Conservation (phyloP, 1,139 yeast species). For the Meyerozyma smithsonii region DNA sequence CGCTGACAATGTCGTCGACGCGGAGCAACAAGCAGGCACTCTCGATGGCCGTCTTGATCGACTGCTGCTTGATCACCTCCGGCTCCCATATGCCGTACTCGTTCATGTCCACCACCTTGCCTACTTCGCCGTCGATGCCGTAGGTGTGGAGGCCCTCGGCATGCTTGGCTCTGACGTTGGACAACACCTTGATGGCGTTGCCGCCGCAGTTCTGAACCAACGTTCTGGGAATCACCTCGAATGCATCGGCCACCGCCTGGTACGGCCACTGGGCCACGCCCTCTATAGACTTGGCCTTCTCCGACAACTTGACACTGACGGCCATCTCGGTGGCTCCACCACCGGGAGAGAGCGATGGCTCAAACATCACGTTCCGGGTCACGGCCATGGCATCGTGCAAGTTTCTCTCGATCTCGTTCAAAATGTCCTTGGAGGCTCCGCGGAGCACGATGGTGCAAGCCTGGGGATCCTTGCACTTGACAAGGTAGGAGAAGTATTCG, state of each 20-base stretch:
- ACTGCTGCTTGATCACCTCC: constrained; percentile 93
- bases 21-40: constrained; percentile 91
- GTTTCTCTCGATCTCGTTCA: constrained; percentile 94
- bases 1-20: constrained; percentile 97
- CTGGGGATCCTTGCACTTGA: constrained; percentile 76
- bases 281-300: constrained; percentile 86
- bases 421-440: constrained; percentile 95
- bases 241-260: constrained; percentile 97
- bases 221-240: constrained; percentile 97
- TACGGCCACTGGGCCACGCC: constrained; percentile 99
- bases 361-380: constrained; percentile 89
- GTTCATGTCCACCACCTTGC: constrained; percentile 93
- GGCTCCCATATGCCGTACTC: constrained; percentile 99
- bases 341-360: constrained; percentile 94
- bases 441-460: constrained; percentile 92
- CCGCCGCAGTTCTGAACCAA: constrained; percentile 97
- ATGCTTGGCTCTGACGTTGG: constrained; percentile 93
- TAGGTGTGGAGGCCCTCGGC: constrained; percentile 81
- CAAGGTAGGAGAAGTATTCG: constrained; percentile 87
- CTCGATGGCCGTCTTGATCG: constrained; percentile 94
- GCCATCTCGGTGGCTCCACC: constrained; percentile 99
- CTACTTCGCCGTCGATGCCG: constrained; percentile 94
- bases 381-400: constrained; percentile 99
- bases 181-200: constrained; percentile 81
- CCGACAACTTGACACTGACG: constrained; percentile 80